Base-by-base conservation (phyloP, 305 asterid species). In the Withania somnifera region DNA sequence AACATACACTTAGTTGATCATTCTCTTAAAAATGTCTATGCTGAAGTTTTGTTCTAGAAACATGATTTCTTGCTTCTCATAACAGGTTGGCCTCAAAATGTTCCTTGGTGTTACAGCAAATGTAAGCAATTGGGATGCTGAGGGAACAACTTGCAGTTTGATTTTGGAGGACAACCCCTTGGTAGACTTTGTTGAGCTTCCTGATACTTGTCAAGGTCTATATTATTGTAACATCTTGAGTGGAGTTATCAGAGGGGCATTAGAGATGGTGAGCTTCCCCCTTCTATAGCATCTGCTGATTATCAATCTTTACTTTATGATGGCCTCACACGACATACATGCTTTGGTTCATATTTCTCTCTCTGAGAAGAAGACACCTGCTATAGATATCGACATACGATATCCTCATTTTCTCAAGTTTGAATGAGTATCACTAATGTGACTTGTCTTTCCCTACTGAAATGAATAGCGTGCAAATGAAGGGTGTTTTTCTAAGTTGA, bases 141-240 rank as follows among this genome's bases (percentile, higher is more conserved):
- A 96, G 75, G 98, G 99, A 80, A 96, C 99, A 83, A 90, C 97
- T 10, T 96, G 99, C 92, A 92, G 99, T 85, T 83, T 96, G 34
- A 92, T 96, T 83, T 84, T 94, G 89, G 99, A 96, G 83, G 99
- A 96, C 81, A 96, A 96, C 88, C 99, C 98, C 38, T 88, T 94
- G 81, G 97, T 94, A 68, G 99, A 96, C 87, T 96, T 94, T 85
- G 98, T 96, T 73, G 99, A 96, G 91, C 98, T 94, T 83, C 99
- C 98, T 68, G 98, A 94, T 84, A 94, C 94, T 67, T 96, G 98
- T 83, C 99, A 96, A 88, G 98, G 99, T 83, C 94, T 96, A 82
- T 87, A 90, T 68, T 96, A 96, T 47, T 94, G 99, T 93, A 96
- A 96, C 87, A 88, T 96, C 80, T 83, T 96, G 63, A 94, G 98